Evolutionary conservation across 805 yeast genomes (phyloP), one percentile per base, ranked within the genome.

Genomic region (Candida broadrunensis): DNA sequence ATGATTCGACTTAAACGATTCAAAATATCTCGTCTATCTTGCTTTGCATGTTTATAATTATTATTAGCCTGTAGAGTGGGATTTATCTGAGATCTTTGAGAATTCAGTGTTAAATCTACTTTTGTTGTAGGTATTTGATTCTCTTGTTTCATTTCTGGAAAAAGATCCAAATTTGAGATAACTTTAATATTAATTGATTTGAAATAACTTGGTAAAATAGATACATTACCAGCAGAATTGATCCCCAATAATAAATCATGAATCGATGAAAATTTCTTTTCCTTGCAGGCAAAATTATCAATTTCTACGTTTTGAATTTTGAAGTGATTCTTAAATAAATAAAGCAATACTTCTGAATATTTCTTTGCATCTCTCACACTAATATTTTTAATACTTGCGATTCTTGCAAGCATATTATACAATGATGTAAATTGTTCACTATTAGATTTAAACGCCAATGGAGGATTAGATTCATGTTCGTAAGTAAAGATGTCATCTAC

Each of bases 351-450:
- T 37, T 42, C 45, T 16, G 50, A 44, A 39, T 57, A 56, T 9
- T 51, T 47, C 11, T 30, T 34, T 16, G 41, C 41, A 16, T 50
- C 58, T 11, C 37, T 36, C n/a, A 35, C 26, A 13, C 15, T 15
- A n/a, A 31, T 26, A 25, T 39, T 40, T 31, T 53, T 57, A 31
- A 45, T 43, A 23, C 51, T 44, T 17, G 56, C 46, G 2, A 61
- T 43, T 34, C 54, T 58, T 16, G 60, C 47, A 30, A 60, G 56
- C 5, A 48, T 37, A 5, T 44, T 45, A 41, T 61, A 61, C 2
- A 60, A 39, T 4, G 18, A 14, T 5, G 18, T 21, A 32, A 31
- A 16, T 5, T 8, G 17, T 25, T 17, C 14, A 23, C 12, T 17
- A 31, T 16, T 13, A 11, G 17, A 24, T 17, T 21, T 19, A 15